Conservation (phyloP, 2,329 filamentous ascomycete species). For the Parascedosporium putredinis region DNA sequence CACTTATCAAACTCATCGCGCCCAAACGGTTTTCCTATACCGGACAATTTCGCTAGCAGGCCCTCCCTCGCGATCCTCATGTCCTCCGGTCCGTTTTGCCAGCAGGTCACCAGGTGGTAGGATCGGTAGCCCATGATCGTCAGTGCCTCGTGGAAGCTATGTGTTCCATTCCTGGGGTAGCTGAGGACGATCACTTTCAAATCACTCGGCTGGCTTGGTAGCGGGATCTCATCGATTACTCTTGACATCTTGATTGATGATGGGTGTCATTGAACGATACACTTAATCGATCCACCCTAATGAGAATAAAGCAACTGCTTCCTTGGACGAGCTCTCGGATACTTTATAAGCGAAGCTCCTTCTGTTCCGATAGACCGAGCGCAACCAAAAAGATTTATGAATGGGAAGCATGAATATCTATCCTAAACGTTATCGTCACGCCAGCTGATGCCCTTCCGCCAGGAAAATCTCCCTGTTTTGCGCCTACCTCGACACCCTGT, state of each 20-base stretch:
- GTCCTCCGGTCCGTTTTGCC: slow-evolving; percentile 14
- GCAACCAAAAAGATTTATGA: too few species aligned
- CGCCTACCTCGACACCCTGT: too few species aligned
- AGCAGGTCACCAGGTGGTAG: slow-evolving; percentile 24
- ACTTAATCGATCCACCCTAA: too few species aligned
- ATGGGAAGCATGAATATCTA: too few species aligned
- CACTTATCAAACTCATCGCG: slow-evolving; percentile 29
- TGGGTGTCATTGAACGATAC: not conserved
- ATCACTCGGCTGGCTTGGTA: slow-evolving; percentile 18
- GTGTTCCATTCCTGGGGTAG: slow-evolving; percentile 25
- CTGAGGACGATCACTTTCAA: slow-evolving; percentile 27
- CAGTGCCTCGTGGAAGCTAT: slow-evolving; percentile 23
- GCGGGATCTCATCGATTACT: slow-evolving; percentile 22
- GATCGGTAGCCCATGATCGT: slow-evolving; percentile 24
- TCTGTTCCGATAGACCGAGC: too few species aligned
- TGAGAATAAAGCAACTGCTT: too few species aligned
- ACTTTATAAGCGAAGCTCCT: too few species aligned
- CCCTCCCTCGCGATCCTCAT: slow-evolving; percentile 20
- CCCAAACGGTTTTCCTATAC: slow-evolving; percentile 20
- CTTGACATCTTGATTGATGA: slow-evolving; percentile 19
- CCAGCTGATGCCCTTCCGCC: too few species aligned
- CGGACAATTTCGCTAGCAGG: slow-evolving; percentile 18
- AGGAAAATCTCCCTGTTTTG: too few species aligned
- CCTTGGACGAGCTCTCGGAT: too few species aligned
- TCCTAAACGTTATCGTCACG: too few species aligned